These are phyloP conservation scores for Rehmannia glutinosa DNA, from an alignment of 257 asterid species.

Conservation along the genomic window DNA sequence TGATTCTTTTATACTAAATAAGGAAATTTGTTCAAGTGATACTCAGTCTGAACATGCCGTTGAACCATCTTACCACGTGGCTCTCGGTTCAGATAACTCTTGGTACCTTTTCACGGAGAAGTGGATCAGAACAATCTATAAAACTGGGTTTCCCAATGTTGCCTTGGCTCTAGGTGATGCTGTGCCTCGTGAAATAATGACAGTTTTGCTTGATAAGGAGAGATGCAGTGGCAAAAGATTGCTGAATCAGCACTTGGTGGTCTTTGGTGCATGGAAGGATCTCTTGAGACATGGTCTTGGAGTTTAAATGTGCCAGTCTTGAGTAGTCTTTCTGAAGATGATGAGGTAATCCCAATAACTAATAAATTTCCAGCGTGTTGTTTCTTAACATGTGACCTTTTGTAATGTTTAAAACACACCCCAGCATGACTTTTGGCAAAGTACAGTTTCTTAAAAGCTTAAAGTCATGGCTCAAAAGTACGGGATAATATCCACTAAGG, in stretches of 20 bases:
- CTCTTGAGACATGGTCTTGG: slow-evolving; percentile 99
- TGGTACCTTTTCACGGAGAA: slow-evolving; percentile 98
- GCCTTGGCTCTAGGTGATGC: slow-evolving; percentile 72
- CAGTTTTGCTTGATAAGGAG: slow-evolving; percentile 64
- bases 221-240: slow-evolving; percentile 84
- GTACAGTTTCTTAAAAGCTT: not conserved
- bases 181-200: slow-evolving; percentile 80
- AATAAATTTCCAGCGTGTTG: not conserved
- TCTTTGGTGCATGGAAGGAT: slow-evolving; percentile 94
- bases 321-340: slow-evolving; percentile 88
- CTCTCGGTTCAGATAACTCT: slow-evolving; percentile 96
- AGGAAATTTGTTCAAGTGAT: slow-evolving; percentile 31
- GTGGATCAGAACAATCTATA: slow-evolving; percentile 83
- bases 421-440: not conserved
- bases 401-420: not conserved
- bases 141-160: slow-evolving; percentile 79
- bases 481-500: not conserved
- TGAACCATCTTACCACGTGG: slow-evolving; percentile 76
- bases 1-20: slow-evolving; percentile 54
- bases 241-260: slow-evolving; percentile 87
- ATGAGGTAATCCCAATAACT: slow-evolving; percentile 57
- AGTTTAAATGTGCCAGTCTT: slow-evolving; percentile 93
- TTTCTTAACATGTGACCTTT: slow-evolving; percentile 2
- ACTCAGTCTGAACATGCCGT: slow-evolving; percentile 29
- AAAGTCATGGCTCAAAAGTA: not conserved